Percentiles rank a stretch among this genome's conserved stretches.
phyloP scores from a whole-genome alignment of 345 rosid genomes.

The Erysimum cheiranthoides region DNA sequence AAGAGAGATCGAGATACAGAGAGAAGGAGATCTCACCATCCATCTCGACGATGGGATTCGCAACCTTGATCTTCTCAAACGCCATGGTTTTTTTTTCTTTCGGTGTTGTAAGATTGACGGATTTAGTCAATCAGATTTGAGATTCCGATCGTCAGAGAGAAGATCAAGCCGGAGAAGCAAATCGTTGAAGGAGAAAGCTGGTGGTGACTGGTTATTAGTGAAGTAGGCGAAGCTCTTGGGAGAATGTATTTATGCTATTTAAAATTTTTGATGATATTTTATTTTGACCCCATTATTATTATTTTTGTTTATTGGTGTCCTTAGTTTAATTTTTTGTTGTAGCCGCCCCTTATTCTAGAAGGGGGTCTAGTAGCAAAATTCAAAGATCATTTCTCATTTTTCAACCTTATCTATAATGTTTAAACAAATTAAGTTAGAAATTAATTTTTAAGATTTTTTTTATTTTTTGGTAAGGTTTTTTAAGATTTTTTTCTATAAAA shows the following conservation, averaged over 20 bases:
- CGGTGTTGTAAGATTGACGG: not conserved
- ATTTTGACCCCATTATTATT: slow-evolving; percentile 26
- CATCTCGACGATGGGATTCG: slow-evolving; percentile 96
- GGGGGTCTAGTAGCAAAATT: not conserved
- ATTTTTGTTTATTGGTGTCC: not conserved
- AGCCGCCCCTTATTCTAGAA: slow-evolving; percentile 7
- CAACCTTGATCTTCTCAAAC: slow-evolving; percentile 88
- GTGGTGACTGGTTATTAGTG: slow-evolving; percentile 12
- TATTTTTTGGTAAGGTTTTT: too few species aligned
- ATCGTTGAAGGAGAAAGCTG: slow-evolving; percentile 6
- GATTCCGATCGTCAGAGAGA: slow-evolving; percentile 2
- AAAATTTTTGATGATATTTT: not conserved
- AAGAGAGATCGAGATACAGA: not conserved
- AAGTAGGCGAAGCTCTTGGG: slow-evolving; percentile 27
- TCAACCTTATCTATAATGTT: too few species aligned
- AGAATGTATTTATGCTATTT: slow-evolving; percentile 33
- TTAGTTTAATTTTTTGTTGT: not conserved
- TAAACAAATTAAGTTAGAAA: too few species aligned
- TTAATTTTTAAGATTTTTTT: too few species aligned
- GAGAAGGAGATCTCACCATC: slow-evolving; percentile 68
- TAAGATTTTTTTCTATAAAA: too few species aligned
- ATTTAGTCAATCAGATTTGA: not conserved
- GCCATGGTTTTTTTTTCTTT: slow-evolving; percentile 51
- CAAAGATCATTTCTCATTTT: not conserved
- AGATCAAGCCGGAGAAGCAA: slow-evolving; percentile 2